A percentile compares a stretch with the other conserved stretches of the same genome.
Evolutionary conservation across 768 basidiomycete species (phyloP).

Genomic region (Crepidotus variabilis): DNA sequence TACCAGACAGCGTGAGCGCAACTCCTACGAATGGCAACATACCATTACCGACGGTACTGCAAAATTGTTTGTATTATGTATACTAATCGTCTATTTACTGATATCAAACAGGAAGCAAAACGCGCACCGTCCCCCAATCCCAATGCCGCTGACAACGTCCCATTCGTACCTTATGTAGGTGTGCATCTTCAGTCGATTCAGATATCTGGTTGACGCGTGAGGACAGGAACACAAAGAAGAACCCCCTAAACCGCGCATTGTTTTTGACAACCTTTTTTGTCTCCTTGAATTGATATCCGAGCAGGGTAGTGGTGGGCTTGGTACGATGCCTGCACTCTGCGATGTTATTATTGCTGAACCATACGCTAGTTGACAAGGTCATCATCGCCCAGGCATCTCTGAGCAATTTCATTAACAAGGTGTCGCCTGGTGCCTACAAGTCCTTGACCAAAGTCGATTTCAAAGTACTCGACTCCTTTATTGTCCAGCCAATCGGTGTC

Average conservation of each 20-base stretch:
- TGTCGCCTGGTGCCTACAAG: background rate
- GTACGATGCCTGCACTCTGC: background rate
- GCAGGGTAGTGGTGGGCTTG: slow-evolving; percentile 16
- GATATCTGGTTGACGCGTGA: no score
- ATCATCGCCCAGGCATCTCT: background rate
- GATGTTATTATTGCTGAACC: background rate
- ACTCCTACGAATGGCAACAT: background rate
- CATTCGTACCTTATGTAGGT: no score
- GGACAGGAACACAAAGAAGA: no score
- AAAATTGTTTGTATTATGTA: background rate
- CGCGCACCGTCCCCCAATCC: background rate
- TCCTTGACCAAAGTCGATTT: background rate
- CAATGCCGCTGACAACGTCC: background rate
- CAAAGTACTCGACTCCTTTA: background rate
- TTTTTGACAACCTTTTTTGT: slow-evolving; percentile 4
- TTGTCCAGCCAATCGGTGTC: background rate
- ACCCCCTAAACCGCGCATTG: background rate
- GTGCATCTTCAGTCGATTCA: no score
- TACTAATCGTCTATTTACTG: background rate
- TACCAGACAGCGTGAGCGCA: background rate
- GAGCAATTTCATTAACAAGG: background rate
- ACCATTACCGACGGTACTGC: background rate
- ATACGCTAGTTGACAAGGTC: background rate
- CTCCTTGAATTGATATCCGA: slow-evolving; percentile 11
- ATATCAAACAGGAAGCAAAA: background rate